Percentiles rank a stretch among this genome's conserved stretches.
Conservation (phyloP, 768 basidiomycete species). For the Dacryopinax spathularia region DNA sequence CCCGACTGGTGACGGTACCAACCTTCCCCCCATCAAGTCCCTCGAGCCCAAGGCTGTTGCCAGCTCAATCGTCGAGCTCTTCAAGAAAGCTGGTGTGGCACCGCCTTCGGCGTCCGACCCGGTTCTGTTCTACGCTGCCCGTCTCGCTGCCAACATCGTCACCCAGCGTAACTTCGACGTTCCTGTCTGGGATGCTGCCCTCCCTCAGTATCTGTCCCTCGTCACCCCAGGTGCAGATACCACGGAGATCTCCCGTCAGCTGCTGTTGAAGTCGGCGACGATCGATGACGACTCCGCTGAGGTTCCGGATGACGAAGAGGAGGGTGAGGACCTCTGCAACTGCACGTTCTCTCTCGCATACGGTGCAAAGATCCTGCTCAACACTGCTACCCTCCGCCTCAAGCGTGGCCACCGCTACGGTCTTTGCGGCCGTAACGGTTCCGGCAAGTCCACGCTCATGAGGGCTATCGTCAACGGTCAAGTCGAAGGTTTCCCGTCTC, state of each 20-base stretch:
- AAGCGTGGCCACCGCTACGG: conserved; percentile 98
- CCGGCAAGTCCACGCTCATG: conserved; percentile 53
- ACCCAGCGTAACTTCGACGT: conserved; percentile 87
- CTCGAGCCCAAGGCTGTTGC: conserved; percentile 55
- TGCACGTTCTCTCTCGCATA: conserved; percentile 98
- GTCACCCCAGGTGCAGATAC: conserved; percentile 51
- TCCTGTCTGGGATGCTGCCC: conserved; percentile 61
- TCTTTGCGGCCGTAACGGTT: conserved; percentile 97
- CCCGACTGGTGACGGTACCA: conserved; percentile 76
- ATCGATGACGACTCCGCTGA: conserved; percentile 56
- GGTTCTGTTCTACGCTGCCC: conserved; percentile 52
- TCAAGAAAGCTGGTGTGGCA: conserved; percentile 66
- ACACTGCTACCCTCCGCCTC: conserved; percentile 90
- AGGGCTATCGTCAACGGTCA: conserved; percentile 36
- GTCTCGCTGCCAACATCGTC: conserved; percentile 73
- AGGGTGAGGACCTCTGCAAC: conserved; percentile 97
- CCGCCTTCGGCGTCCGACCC: conserved; percentile 42
- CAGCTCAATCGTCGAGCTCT: conserved; percentile 53
- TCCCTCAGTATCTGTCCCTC: conserved; percentile 63
- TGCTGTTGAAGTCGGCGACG: conserved; percentile 79
- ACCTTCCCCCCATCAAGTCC: conserved; percentile 73
- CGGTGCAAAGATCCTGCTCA: conserved; percentile 95
- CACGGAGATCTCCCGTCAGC: conserved; percentile 55
- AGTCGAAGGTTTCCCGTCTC: conserved; percentile 96
- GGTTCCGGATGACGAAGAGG: conserved; percentile 78